Evolutionary conservation across 306 rosid species (phyloP), one percentile per base, ranked within the genome.

Genomic region (Ormosia emarginata): DNA sequence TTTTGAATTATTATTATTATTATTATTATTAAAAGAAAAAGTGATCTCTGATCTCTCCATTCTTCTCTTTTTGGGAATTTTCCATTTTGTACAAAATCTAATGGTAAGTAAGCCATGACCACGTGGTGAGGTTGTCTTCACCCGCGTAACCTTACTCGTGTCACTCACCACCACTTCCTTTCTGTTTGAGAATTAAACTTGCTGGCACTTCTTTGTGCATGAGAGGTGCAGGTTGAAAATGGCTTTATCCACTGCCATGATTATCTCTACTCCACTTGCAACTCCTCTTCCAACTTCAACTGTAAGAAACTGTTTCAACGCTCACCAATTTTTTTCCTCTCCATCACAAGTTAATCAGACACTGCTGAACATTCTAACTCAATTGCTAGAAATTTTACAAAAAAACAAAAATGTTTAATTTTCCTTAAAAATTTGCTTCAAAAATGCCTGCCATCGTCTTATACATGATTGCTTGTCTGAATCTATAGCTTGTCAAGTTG

Each of bases 211-310:
- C 6, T 14, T 4, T 30, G 37, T 4, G 57, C 5, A 82, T 76
- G 86, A 87, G 75, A 63, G 81, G 86, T 73, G 74, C 47, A 17
- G 34, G 15, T 72, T 84, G 24, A 82, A 73, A 81, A 89, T 90
- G 95, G 79, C 32, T 36, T 64, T 90, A 81, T 85, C 90, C 82
- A 80, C 37, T 47, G 2, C 86, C 47, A 74, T 77, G 17, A 53
- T 85, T 61, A 73, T 77, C 24, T 84, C 88, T 9, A 62, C 87
- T 79, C 83, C 85, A 11, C 12, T 81, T 61, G 79, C 94, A 34
- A 8, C 84, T 33, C 76, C 87, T 7, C 65, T 87, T 40, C 85
- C 87, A 66, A 44, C 18, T 75, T 85, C 69, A 49, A 75, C 71
- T 65, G 97, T 88, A 79, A 69, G 61, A 15, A 55, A 8, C 55